phyloP scores from a whole-genome alignment of 2,329 filamentous ascomycete genomes.

The Clarireedia hainanense region DNA sequence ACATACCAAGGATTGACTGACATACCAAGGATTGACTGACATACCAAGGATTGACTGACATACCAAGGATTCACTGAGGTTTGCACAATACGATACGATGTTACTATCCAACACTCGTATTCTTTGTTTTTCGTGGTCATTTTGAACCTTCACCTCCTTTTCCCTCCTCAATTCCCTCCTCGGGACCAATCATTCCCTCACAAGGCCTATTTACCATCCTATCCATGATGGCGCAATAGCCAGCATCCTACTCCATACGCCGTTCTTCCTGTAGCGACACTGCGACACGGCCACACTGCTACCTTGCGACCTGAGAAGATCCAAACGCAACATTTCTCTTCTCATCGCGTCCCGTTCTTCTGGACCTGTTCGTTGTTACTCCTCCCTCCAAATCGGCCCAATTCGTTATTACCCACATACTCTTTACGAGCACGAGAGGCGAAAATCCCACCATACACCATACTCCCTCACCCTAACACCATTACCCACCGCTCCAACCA shows the following conservation, averaged over 20 bases:
- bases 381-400: neutral
- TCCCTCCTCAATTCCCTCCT: neutral
- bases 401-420: neutral
- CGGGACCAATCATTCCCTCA: neutral
- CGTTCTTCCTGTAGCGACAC: no score
- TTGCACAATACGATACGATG: neutral
- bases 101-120: neutral
- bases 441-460: neutral
- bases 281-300: no score
- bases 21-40: no score
- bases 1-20: no score
- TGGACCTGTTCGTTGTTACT: neutral
- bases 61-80: no score
- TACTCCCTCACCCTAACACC: neutral
- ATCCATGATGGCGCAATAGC: slow-evolving; percentile 5
- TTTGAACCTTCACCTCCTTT: neutral
- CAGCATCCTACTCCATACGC: neutral
- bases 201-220: neutral
- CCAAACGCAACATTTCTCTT: neutral
- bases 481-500: neutral
- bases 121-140: neutral
- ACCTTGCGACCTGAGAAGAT: neutral
- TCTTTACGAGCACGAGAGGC: slow-evolving; percentile 1
- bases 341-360: neutral
- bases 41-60: no score